Evolutionary conservation across 805 yeast genomes (phyloP).

Genomic region (Cyberlindnera veronae): DNA sequence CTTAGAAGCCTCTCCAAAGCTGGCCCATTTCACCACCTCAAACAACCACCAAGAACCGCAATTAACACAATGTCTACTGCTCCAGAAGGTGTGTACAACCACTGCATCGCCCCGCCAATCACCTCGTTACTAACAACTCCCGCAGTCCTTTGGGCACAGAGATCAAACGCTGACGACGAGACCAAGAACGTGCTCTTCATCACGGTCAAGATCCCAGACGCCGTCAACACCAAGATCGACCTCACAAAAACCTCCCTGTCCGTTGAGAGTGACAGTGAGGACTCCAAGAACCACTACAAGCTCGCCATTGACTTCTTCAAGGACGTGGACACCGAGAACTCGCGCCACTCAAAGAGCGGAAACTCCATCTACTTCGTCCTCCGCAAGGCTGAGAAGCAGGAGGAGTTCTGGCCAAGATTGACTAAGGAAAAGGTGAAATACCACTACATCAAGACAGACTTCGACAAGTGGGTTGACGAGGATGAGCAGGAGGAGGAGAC

Average conservation of each 20-base stretch:
- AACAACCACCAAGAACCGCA: too few species aligned
- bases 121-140: conserved; percentile 1
- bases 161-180: conserved; percentile 72
- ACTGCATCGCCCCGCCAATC: background rate
- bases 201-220: conserved; percentile 72
- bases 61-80: conserved; percentile 25
- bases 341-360: conserved; percentile 55
- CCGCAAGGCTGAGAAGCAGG: conserved; percentile 62
- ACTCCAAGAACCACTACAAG: conserved; percentile 46
- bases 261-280: conserved; percentile 49
- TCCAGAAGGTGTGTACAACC: conserved; percentile 14
- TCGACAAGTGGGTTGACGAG: conserved; percentile 97
- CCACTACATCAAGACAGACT: conserved; percentile 86
- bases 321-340: conserved; percentile 64
- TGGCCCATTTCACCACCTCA: too few species aligned
- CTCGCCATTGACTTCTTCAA: conserved; percentile 72
- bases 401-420: conserved; percentile 94
- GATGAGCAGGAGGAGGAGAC: conserved; percentile 73
- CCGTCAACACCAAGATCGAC: conserved; percentile 57
- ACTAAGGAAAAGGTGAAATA: conserved; percentile 80
- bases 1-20: too few species aligned
- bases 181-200: conserved; percentile 72
- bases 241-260: conserved; percentile 54
- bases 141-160: conserved; percentile 91
- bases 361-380: conserved; percentile 57